Conservation (phyloP, 2,329 filamentous ascomycete species). For the Aphanocladium album region DNA sequence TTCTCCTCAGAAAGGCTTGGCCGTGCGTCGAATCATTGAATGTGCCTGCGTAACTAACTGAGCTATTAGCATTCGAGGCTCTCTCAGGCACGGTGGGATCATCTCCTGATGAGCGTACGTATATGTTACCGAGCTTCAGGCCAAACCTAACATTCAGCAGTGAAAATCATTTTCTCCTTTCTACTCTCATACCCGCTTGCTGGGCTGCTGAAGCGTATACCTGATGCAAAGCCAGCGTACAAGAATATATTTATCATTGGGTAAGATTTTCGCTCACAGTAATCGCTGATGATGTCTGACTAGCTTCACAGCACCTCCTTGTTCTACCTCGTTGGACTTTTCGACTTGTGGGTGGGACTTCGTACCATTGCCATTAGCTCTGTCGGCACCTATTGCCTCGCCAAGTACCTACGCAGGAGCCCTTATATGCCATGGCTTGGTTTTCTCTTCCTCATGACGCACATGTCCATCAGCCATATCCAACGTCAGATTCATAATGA, state of each 20-base stretch:
- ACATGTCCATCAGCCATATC: constrained; percentile 90
- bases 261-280: constrained; percentile 36
- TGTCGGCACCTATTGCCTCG: constrained; percentile 74
- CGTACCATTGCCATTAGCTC: constrained; percentile 76
- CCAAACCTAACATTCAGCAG: constrained; percentile 39
- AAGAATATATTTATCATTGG: constrained; percentile 86
- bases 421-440: constrained; percentile 97
- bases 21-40: not conserved
- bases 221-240: constrained; percentile 72
- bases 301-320: constrained; percentile 56
- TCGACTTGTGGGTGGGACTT: constrained; percentile 83
- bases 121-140: not conserved
- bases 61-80: constrained; percentile 37
- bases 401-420: constrained; percentile 69
- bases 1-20: not conserved
- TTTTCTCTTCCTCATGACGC: constrained; percentile 90
- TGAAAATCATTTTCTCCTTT: constrained; percentile 90
- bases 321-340: constrained; percentile 91
- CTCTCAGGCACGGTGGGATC: constrained; percentile 37
- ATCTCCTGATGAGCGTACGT: constrained; percentile 43
- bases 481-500: constrained; percentile 66
- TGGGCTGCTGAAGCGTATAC: constrained; percentile 80
- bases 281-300: not conserved
- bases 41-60: not conserved
- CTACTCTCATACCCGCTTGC: constrained; percentile 89